Conservation (phyloP, 2,329 filamentous ascomycete genomes). For the Stachybotrys echinatus region DNA sequence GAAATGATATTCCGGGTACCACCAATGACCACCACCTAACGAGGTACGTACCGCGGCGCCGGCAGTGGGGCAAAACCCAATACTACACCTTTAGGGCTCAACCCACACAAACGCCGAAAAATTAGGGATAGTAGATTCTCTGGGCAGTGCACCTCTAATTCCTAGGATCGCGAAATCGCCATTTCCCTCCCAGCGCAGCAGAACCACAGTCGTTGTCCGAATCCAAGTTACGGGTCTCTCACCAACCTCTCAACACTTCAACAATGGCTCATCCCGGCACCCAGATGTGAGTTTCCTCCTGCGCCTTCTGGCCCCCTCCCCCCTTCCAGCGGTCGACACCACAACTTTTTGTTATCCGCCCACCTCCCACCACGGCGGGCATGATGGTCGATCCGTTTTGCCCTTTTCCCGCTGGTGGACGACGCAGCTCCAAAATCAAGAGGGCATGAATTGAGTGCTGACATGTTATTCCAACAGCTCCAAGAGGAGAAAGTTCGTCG, state of each 20-base stretch:
- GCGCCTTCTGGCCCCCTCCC: slow-evolving; percentile 1
- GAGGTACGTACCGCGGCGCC: too few relatives aligned
- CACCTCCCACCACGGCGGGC: too few relatives aligned
- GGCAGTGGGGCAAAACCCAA: background rate
- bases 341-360: background rate
- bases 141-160: slow-evolving; percentile 18
- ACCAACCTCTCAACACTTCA: slow-evolving; percentile 29
- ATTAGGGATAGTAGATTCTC: slow-evolving; percentile 13
- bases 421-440: too few relatives aligned
- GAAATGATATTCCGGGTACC: background rate
- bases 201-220: background rate
- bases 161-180: slow-evolving; percentile 20
- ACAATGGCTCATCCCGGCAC: slow-evolving; percentile 54
- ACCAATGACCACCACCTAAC: too few relatives aligned
- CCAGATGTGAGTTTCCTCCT: slow-evolving; percentile 51
- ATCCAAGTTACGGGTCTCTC: slow-evolving; percentile 7
- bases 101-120: slow-evolving; percentile 26
- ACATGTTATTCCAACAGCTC: slow-evolving; percentile 49
- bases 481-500: slow-evolving; percentile 92
- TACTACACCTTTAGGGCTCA: slow-evolving; percentile 21
- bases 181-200: slow-evolving; percentile 14
- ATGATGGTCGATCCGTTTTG: too few relatives aligned
- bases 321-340: too few relatives aligned
- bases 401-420: too few relatives aligned
- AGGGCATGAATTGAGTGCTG: slow-evolving; percentile 8